Conservation (phyloP, 768 basidiomycete species). For the Kondoa subrosea region DNA sequence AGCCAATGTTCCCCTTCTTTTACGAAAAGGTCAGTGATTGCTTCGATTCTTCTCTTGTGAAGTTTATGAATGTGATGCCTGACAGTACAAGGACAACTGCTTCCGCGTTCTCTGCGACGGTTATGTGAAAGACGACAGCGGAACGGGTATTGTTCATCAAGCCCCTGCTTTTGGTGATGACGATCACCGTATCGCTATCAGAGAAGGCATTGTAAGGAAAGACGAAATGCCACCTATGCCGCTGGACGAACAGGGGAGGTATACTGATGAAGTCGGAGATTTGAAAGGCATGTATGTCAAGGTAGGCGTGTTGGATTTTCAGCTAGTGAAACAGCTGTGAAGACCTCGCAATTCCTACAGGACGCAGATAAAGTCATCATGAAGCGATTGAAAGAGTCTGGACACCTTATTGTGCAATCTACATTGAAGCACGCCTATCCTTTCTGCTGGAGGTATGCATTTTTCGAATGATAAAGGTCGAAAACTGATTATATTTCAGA, state of each 20-base stretch:
- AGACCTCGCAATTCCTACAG: conserved; percentile 35
- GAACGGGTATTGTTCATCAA: conserved; percentile 97
- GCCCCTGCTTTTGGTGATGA: conserved; percentile 97
- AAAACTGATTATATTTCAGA: conserved; percentile 35
- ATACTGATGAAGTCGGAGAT: conserved; percentile 76
- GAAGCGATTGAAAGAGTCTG: conserved; percentile 70
- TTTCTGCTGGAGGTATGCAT: conserved; percentile 76
- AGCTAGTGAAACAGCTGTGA: neutral
- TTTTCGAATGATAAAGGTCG: no score
- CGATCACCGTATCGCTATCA: conserved; percentile 82
- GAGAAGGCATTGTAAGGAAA: conserved; percentile 58
- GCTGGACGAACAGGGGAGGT: conserved; percentile 71
- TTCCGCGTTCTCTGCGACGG: conserved; percentile 77
- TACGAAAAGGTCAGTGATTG: conserved; percentile 56
- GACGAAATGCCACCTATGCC: conserved; percentile 96
- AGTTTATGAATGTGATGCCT: neutral
- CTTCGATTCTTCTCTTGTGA: neutral
- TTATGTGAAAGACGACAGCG: conserved; percentile 81
- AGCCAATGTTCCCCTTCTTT: conserved; percentile 91
- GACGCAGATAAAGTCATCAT: conserved; percentile 87
- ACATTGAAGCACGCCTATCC: conserved; percentile 83
- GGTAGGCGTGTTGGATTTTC: conserved; percentile 35
- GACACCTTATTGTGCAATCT: conserved; percentile 69
- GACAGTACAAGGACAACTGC: conserved; percentile 71
- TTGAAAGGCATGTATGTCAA: conserved; percentile 80